phyloP scores from a whole-genome alignment of 2,329 filamentous ascomycete genomes.

The Ciborinia camelliae region DNA sequence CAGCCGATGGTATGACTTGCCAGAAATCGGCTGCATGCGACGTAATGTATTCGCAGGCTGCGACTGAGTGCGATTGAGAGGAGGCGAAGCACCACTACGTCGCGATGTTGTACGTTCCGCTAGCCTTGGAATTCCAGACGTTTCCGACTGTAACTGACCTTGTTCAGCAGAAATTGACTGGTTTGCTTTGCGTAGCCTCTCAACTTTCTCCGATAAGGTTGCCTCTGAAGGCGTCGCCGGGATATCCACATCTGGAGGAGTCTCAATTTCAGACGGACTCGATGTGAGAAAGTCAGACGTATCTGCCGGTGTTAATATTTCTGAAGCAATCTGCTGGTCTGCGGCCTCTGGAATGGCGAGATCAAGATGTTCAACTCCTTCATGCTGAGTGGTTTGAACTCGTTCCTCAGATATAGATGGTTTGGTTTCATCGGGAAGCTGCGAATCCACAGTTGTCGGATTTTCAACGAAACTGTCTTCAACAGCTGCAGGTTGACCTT shows the following conservation, averaged over 20 bases:
- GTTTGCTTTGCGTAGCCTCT: slow-evolving; percentile 31
- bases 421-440: not conserved
- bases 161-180: slow-evolving; percentile 22
- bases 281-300: slow-evolving; percentile 14
- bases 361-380: slow-evolving; percentile 60
- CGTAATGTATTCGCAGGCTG: slow-evolving; percentile 37
- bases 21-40: slow-evolving; percentile 26
- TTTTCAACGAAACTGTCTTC: slow-evolving; percentile 46
- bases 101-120: slow-evolving; percentile 31
- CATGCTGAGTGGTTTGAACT: slow-evolving; percentile 34
- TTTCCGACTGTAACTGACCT: slow-evolving; percentile 24
- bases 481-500: slow-evolving; percentile 62
- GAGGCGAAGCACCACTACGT: slow-evolving; percentile 34
- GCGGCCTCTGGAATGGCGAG: slow-evolving; percentile 45
- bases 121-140: slow-evolving; percentile 36
- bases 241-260: slow-evolving; percentile 4
- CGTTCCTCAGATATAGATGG: not conserved
- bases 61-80: slow-evolving; percentile 37
- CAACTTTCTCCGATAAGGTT: slow-evolving; percentile 35
- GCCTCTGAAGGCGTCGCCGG: slow-evolving; percentile 24
- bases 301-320: slow-evolving; percentile 21
- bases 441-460: not conserved
- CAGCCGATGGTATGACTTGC: slow-evolving; percentile 28
- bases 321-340: slow-evolving; percentile 21
- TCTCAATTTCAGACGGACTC: slow-evolving; percentile 13